phyloP scores from a whole-genome alignment of 1,284 basidiomycete species.

The Cutaneotrichosporon arboriforme region DNA sequence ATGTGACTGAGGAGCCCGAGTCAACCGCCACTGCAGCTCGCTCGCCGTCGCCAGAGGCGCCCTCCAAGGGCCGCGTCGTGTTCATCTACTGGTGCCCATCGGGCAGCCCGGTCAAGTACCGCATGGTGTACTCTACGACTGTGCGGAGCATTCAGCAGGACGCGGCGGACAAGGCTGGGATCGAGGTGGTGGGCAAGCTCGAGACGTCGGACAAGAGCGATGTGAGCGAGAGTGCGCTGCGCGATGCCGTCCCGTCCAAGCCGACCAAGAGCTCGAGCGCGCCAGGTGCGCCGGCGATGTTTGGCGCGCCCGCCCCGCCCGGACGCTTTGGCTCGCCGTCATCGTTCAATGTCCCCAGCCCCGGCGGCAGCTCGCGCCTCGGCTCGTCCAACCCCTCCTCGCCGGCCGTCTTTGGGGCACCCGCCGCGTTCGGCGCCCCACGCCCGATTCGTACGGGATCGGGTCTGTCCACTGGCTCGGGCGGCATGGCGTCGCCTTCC shows the following conservation, averaged over 20 bases:
- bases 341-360: slow-evolving; percentile 14
- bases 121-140: slow-evolving; percentile 79
- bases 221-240: slow-evolving; percentile 57
- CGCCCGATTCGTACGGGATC: slow-evolving; percentile 1
- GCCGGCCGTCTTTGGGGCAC: slow-evolving; percentile 17
- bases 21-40: neutral
- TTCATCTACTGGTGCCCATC: slow-evolving; percentile 86
- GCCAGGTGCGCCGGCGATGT: slow-evolving; percentile 8
- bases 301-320: slow-evolving; percentile 17
- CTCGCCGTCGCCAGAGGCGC: slow-evolving; percentile 11
- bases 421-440: slow-evolving; percentile 11
- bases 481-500: neutral
- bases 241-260: slow-evolving; percentile 50
- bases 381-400: slow-evolving; percentile 26
- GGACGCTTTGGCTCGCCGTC: slow-evolving; percentile 20
- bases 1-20: slow-evolving; percentile 9
- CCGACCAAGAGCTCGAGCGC: slow-evolving; percentile 6
- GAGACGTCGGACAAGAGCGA: slow-evolving; percentile 77
- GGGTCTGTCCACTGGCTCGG: neutral
- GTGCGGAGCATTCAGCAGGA: slow-evolving; percentile 56
- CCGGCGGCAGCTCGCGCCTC: slow-evolving; percentile 17
- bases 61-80: slow-evolving; percentile 50
- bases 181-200: slow-evolving; percentile 52
- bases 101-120: slow-evolving; percentile 67
- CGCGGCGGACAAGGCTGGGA: slow-evolving; percentile 53